Base-by-base conservation (phyloP, 192 early-diverging fungal genomes). In the Coemansia sp. region DNA sequence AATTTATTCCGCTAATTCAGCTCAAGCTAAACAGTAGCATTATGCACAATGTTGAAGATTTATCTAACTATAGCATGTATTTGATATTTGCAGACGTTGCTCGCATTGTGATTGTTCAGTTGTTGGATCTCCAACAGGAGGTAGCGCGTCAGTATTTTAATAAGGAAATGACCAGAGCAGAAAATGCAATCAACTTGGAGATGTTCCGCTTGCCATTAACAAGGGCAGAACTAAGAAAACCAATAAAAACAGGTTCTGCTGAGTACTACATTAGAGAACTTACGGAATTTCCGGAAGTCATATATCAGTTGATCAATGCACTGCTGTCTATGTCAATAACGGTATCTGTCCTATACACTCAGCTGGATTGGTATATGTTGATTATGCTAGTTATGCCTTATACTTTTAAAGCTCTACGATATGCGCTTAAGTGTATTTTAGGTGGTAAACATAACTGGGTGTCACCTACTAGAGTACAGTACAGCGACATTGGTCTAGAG, bases 121-220 rank as follows among this genome's bases (percentile, higher is more conserved):
- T 62, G 4, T 14, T 51, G 25, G 66, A 62, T 14, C 27, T 48
- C 8, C 23, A 50, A 8, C 12, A 39, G 7, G 4, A 12, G 14
- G 17, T 45, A 63, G 46, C 17, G 27, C 14, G 4, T 5, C 4
- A 8, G 23, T 34, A 44, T 65, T 21, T 32, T 44, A 9, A 23
- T 44, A 29, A 10, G 32, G 27, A 48, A 23, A 60, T 27, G 31
- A 3, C 12, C 14, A 14, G 69, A 65, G 27, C 45, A 8, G 34
- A 7, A 19, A 45, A 58, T 5, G 73, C 73, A 34, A 45, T 80
- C 8, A 48, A 63, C 19, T 62, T 74, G 11, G 77, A 80, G 59
- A 27, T 80, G 27, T 58, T 69, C 21, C 69, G 77, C 17, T 57
- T 75, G 29, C 73, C 77, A 2, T 65, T 80, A 7, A 14, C 12